Conservation (phyloP, 768 basidiomycete species). For the Boletus coccyginus region DNA sequence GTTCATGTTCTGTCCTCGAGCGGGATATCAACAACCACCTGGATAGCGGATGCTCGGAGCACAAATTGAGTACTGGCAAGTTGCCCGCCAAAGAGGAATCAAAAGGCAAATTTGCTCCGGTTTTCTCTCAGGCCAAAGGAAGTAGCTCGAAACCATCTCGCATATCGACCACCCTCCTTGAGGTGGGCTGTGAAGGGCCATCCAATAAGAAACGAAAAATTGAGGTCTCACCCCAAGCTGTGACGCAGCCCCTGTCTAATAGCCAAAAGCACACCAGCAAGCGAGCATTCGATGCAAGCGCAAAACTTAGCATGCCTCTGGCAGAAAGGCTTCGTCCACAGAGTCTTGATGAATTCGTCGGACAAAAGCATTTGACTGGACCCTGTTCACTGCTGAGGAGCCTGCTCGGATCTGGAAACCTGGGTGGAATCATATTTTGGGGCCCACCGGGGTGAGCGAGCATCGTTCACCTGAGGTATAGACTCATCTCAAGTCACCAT, state of each 20-base stretch:
- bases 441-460: conserved; percentile 62
- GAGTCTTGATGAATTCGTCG: conserved; percentile 63
- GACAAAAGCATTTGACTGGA: conserved; percentile 63
- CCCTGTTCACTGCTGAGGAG: conserved; percentile 54
- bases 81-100: conserved; percentile 12
- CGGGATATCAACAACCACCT: conserved; percentile 50
- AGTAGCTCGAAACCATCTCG: conserved; percentile 5
- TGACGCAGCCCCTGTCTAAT: conserved; percentile 6
- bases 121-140: conserved; percentile 34
- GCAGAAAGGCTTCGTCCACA: conserved; percentile 73
- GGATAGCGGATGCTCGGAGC: conserved; percentile 43
- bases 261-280: conserved; percentile 23
- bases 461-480: neutral
- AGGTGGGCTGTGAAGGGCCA: conserved; percentile 5
- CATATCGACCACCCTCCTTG: conserved; percentile 10
- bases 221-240: conserved; percentile 5
- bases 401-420: conserved; percentile 46
- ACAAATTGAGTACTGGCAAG: conserved; percentile 2
- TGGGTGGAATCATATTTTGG: conserved; percentile 69
- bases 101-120: conserved; percentile 38
- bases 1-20: conserved; percentile 40
- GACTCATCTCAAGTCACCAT: neutral
- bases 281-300: conserved; percentile 13
- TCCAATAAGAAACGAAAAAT: conserved; percentile 32
- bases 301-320: conserved; percentile 47